phyloP scores from a whole-genome alignment of 345 rosid species.

The Crucihimalaya himalaica region DNA sequence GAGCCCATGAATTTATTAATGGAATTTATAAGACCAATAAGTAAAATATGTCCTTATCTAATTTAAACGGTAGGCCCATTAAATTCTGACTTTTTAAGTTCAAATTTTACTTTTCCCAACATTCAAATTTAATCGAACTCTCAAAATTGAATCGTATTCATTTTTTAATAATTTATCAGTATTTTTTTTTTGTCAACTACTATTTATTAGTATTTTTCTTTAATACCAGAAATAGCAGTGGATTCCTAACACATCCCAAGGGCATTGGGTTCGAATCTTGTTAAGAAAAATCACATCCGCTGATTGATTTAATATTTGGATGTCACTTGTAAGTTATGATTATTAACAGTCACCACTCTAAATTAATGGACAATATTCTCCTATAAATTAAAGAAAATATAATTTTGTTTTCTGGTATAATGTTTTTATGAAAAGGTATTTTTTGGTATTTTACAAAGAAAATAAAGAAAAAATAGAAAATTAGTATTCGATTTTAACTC shows the following conservation, averaged over 20 bases:
- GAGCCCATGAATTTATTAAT: neutral
- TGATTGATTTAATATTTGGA: conserved; percentile 9
- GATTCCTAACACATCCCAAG: conserved; percentile 7
- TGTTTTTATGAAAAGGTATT: too few relatives aligned
- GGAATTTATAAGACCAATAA: neutral
- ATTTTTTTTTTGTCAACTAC: too few relatives aligned
- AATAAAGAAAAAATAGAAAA: too few relatives aligned
- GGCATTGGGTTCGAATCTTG: conserved; percentile 25
- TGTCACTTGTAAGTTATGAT: neutral
- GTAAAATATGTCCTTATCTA: neutral
- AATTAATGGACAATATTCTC: conserved; percentile 5
- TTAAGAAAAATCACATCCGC: conserved; percentile 6
- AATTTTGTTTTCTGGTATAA: too few relatives aligned
- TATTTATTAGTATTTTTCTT: neutral
- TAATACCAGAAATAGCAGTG: neutral
- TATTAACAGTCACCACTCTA: neutral
- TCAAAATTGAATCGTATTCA: too few relatives aligned
- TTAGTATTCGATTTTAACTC: too few relatives aligned
- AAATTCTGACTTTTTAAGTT: neutral
- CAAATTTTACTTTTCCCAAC: too few relatives aligned
- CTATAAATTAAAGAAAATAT: too few relatives aligned
- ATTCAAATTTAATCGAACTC: too few relatives aligned
- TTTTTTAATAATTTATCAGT: too few relatives aligned
- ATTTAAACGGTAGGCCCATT: neutral
- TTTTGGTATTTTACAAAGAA: too few relatives aligned